A percentile compares a stretch with the other conserved stretches of the same genome.
Evolutionary conservation across 805 yeast genomes (phyloP).

Genomic region (Spathaspora boniae): DNA sequence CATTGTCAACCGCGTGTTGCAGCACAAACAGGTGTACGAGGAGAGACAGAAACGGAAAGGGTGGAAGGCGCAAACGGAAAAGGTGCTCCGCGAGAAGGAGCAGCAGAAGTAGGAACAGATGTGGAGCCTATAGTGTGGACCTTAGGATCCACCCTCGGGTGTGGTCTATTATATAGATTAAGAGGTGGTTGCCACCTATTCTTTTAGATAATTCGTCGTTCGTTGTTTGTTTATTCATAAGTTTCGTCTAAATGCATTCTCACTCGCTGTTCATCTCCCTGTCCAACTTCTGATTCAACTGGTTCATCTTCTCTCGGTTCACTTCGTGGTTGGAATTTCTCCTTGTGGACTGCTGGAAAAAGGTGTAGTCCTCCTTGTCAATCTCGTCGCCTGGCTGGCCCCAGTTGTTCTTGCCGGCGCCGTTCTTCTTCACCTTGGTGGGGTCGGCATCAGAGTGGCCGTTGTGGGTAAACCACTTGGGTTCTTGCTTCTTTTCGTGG

Average conservation of each 20-base stretch:
- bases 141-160: not conserved
- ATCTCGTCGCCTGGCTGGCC: conserved; percentile 80
- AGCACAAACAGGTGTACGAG: conserved; percentile 66
- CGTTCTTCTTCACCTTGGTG: conserved; percentile 72
- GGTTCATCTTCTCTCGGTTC: conserved; percentile 26
- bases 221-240: not conserved
- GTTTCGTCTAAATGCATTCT: not conserved
- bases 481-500: conserved; percentile 52
- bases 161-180: conserved; percentile 3
- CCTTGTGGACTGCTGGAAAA: conserved; percentile 19
- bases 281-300: conserved; percentile 20
- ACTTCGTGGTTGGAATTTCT: conserved; percentile 39
- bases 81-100: conserved; percentile 18
- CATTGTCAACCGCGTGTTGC: conserved; percentile 72
- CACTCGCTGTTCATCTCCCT: conserved; percentile 7
- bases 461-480: conserved; percentile 71
- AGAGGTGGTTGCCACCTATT: not conserved
- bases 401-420: conserved; percentile 88
- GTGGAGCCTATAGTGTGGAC: not conserved
- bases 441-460: conserved; percentile 71
- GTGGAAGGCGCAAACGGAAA: conserved; percentile 58
- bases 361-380: conserved; percentile 51
- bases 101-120: conserved; percentile 4
- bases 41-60: conserved; percentile 88
- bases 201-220: not conserved